Percentiles rank a stretch among this genome's conserved stretches.
Conservation (phyloP, 2,329 filamentous ascomycete genomes). For the Aspergillus floridensis region DNA sequence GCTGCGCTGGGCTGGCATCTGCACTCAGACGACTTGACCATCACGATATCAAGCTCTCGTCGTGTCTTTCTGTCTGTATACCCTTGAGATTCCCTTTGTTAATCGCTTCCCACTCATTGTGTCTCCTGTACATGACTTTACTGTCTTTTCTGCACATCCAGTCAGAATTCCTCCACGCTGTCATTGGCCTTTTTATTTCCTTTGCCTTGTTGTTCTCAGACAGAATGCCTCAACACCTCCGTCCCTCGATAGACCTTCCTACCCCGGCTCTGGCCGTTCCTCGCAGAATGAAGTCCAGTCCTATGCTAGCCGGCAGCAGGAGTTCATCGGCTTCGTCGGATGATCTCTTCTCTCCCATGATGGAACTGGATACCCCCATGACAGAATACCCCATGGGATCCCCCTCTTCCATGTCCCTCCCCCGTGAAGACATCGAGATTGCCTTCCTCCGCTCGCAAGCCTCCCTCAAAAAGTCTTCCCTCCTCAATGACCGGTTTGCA, state of each 20-base stretch:
- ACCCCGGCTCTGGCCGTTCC: neutral
- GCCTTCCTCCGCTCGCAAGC: neutral
- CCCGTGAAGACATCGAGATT: neutral
- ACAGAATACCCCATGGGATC: neutral
- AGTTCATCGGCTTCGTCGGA: neutral
- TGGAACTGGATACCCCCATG: neutral
- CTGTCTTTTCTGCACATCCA: neutral
- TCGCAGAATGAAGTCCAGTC: neutral
- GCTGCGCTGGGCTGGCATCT: neutral
- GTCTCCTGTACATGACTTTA: neutral
- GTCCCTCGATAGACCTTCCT: neutral
- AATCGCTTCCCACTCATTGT: neutral
- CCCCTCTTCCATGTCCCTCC: neutral
- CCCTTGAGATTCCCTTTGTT: neutral
- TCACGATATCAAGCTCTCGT: neutral
- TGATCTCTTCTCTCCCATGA: neutral
- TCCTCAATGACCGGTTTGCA: neutral
- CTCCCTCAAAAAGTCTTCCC: neutral
- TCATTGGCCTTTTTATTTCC: neutral
- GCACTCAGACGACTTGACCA: neutral
- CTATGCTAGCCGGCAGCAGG: neutral
- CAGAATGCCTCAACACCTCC: neutral
- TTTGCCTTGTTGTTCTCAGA: neutral
- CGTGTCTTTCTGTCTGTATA: neutral
- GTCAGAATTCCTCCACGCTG: neutral